Evolutionary conservation across 257 asterid genomes (phyloP).

Genomic region (Petrea volubilis): DNA sequence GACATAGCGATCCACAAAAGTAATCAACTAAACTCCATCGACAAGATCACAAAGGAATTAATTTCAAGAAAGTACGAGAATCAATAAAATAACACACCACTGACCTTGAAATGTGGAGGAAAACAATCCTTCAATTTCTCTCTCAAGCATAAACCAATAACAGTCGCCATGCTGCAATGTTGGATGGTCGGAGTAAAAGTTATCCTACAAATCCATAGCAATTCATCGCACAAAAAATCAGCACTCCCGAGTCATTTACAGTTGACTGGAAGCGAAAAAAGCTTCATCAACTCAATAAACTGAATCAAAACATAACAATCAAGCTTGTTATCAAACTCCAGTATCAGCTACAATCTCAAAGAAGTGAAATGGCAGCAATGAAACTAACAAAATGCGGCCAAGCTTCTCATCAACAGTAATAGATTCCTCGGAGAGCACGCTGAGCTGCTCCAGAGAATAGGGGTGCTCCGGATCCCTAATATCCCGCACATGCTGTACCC

Average conservation of each 20-base stretch:
- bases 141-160: constrained; percentile 85
- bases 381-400: constrained; percentile 74
- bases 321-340: background rate
- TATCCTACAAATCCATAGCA: constrained; percentile 46
- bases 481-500: constrained; percentile 71
- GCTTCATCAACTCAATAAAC: background rate
- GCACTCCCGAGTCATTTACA: background rate
- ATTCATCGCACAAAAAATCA: background rate
- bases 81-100: background rate
- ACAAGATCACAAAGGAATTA: background rate
- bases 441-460: constrained; percentile 86
- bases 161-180: constrained; percentile 94
- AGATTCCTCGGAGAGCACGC: constrained; percentile 88
- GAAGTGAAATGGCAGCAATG: background rate
- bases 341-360: background rate
- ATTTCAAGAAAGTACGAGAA: background rate
- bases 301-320: background rate
- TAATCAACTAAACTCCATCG: background rate
- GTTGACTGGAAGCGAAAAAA: background rate
- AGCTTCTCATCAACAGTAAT: constrained; percentile 84
- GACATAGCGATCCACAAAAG: background rate
- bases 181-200: constrained; percentile 95
- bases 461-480: constrained; percentile 98
- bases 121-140: constrained; percentile 73
- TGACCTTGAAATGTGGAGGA: constrained; percentile 89